Base-by-base conservation (phyloP, 2,329 filamentous ascomycete species). In the Xylaria sp. region DNA sequence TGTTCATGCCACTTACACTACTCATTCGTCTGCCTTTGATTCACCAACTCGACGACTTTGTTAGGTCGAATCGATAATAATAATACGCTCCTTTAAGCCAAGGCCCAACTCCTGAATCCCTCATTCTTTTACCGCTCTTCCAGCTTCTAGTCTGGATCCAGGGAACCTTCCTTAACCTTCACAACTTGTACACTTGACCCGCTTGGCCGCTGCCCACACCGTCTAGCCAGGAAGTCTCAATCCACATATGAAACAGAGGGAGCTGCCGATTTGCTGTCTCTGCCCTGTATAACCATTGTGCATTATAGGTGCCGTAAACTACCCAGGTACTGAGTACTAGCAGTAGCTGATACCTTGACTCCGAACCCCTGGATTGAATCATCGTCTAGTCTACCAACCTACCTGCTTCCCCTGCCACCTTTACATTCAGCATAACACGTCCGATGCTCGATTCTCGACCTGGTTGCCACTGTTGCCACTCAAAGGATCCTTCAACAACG, bases 361-460 rank as follows among this genome's bases (percentile, higher is more conserved):
- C 69, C 63, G 61, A 75, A 73, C 73, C 72, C 73, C 73, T 74
- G 74, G 71, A 58, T 67, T 55, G 68, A 73, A 67, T 57, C 72
- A 71, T 71, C 69, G 65, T 64, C 71, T 63, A 47, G 44, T 45
- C 27, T 47, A 25, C 31, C 17, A 33, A 47, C 33, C 38, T 58
- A 47, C 39, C 57, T 58, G 50, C 22, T 29, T 50, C 45, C 45
- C 53, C 54, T 57, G 44, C 45, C 56, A 56, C 63, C 44, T 55
- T 57, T 55, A 61, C 59, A 20, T 31, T 61, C 38, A 44, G 65
- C 67, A 55, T 61, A 63, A 33, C 62, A 63, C 66, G 53, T 64
- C 60, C 44, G 61, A 65, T 15, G 17, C 66, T 63, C 42, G 27
- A 50, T 60, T 49, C 49, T 55, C 47, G 25, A 44, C 31, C n/a